Evolutionary conservation across 352 stramenopile genomes (phyloP), one percentile per base, ranked within the genome.

Genomic region (Lagenidium sp.): DNA sequence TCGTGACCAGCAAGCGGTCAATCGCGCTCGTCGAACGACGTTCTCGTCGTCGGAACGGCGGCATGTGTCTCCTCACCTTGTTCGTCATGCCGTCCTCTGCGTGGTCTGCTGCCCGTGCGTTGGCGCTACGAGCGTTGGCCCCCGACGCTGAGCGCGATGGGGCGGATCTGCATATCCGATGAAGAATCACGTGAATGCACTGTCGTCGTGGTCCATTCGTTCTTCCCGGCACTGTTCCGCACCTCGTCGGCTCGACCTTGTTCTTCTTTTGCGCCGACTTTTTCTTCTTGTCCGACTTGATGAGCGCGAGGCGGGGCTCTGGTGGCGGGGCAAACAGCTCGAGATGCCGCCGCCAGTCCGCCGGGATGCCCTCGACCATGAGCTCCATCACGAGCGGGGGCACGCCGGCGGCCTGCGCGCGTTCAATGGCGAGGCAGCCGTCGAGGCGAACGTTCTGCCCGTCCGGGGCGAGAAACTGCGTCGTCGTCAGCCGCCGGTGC

Each of bases 291-390:
- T 35, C 36, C 20, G 41, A 50, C 26, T n/a, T n/a, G n/a, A n/a
- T n/a, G n/a, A 56, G 23, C 18, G 40, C 31, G 4, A 55, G 32
- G 20, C 38, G 26, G 11, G 48, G 48, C 6, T 55, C 48, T 8
- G 48, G 48, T 21, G 41, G 49, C 19, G 49, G 36, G 4, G 41
- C 42, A 15, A 42, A 57, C 8, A 15, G 15, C 24, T 65, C 36
- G n/a, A 69, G 36, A 13, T 50, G 26, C 2, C 41, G 44, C 16
- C 55, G 50, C 52, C 68, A 86, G 19, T 66, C 63, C 11, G 57
- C 41, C 15, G 76, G 76, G n/a, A 88, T 59, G 1, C 76, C 76
- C 1, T 75, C 63, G 4, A 61, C 29, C 50, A 88, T 52, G 15
- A 83, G 32, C 32, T 80, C 66, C 43, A 79, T 59, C 29, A 71